These are phyloP conservation scores for Spathaspora girioi DNA, from an alignment of 805 yeast genomes.

Conservation along the genomic window DNA sequence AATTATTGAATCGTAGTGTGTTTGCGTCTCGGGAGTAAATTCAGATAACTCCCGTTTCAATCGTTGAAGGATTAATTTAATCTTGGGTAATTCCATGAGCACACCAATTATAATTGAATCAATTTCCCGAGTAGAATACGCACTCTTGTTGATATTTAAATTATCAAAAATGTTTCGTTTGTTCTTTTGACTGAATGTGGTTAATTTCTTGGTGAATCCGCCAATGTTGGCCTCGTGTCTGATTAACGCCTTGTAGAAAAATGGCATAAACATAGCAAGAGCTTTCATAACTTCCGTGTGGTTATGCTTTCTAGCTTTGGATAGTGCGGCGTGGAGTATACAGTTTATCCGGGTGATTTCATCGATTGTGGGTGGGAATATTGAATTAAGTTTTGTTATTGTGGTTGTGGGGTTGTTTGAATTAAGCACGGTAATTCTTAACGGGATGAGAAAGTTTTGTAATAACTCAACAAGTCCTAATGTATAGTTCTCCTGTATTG, in stretches of 20 bases:
- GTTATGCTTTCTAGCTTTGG: constrained; percentile 65
- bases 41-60: constrained; percentile 26
- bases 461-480: constrained; percentile 68
- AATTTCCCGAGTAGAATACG: constrained; percentile 25
- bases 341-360: constrained; percentile 90
- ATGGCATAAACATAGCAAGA: constrained; percentile 79
- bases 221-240: constrained; percentile 91
- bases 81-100: constrained; percentile 59
- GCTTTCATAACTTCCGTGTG: constrained; percentile 75
- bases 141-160: constrained; percentile 23
- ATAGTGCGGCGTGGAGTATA: constrained; percentile 71
- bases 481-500: constrained; percentile 73
- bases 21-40: constrained; percentile 19
- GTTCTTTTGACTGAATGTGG: constrained; percentile 31
- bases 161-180: constrained; percentile 26
- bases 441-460: constrained; percentile 74
- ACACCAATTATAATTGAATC: constrained; percentile 60
- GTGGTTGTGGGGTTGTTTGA: not conserved
- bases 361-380: constrained; percentile 94
- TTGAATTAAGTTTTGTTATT: constrained; percentile 63
- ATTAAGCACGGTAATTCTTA: constrained; percentile 61
- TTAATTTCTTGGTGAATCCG: constrained; percentile 50
- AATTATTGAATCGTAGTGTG: constrained; percentile 49
- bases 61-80: constrained; percentile 67
- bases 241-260: constrained; percentile 88